Evolutionary conservation across 306 rosid genomes (phyloP).

Genomic region (Urtica urens): DNA sequence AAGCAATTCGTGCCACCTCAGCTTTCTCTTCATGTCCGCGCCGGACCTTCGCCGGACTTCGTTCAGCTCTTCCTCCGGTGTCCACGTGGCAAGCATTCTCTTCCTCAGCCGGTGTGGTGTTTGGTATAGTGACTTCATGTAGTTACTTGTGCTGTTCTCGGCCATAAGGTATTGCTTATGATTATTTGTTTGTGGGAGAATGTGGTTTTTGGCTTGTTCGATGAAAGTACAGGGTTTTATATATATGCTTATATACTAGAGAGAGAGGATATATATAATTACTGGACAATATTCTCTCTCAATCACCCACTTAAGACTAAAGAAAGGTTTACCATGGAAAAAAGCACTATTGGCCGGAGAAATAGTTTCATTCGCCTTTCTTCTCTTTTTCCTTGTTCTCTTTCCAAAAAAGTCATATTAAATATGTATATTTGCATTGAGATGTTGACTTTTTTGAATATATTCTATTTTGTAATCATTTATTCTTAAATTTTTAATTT

Average conservation of each 20-base stretch:
- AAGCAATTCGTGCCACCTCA: constrained; percentile 65
- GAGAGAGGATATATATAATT: background rate
- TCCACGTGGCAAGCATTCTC: constrained; percentile 91
- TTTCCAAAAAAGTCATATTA: constrained; percentile 22
- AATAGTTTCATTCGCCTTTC: constrained; percentile 24
- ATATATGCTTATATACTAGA: constrained; percentile 36
- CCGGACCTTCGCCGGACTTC: constrained; percentile 85
- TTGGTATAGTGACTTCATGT: constrained; percentile 58
- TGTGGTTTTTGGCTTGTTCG: constrained; percentile 6
- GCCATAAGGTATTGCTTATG: no score
- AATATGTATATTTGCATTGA: constrained; percentile 12
- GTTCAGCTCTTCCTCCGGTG: constrained; percentile 83
- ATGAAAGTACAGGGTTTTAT: constrained; percentile 22
- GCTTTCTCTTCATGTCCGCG: constrained; percentile 81
- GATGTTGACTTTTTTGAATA: constrained; percentile 9
- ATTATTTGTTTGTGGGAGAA: constrained; percentile 9
- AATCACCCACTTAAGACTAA: constrained; percentile 17
- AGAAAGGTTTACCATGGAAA: constrained; percentile 13
- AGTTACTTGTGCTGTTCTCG: constrained; percentile 7
- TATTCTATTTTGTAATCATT: background rate
- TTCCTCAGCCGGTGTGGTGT: constrained; percentile 70
- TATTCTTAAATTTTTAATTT: no score
- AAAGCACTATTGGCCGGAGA: constrained; percentile 14
- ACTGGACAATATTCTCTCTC: constrained; percentile 21
- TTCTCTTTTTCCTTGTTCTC: no score